Conservation (phyloP, 305 asterid species). For the Galium porrigens region DNA sequence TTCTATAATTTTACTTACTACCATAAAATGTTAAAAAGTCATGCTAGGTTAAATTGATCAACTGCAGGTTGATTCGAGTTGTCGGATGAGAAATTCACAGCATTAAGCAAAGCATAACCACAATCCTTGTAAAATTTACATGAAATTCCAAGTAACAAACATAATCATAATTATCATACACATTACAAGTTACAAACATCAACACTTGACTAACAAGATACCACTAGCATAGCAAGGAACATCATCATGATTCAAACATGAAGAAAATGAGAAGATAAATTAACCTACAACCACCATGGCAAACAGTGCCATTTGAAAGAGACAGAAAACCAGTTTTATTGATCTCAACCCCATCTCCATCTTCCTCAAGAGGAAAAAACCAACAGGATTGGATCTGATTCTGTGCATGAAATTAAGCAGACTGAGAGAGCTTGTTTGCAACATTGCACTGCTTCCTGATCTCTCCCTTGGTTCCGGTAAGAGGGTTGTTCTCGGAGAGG, state of each 20-base stretch:
- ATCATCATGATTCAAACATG: slow-evolving; percentile 4
- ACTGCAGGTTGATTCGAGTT: too few species aligned
- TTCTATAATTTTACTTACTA: too few species aligned
- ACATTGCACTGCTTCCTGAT: slow-evolving; percentile 75
- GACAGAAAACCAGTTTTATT: slow-evolving; percentile 19
- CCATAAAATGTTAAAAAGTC: too few species aligned
- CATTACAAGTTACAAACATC: slow-evolving; percentile 10
- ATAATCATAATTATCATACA: slow-evolving; percentile 13
- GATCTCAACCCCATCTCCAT: slow-evolving; percentile 14
- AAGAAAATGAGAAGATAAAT: not conserved
- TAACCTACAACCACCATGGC: slow-evolving; percentile 14
- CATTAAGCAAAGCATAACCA: too few species aligned
- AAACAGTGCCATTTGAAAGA: slow-evolving; percentile 13
- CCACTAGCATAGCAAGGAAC: too few species aligned
- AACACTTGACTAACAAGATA: slow-evolving; percentile 13
- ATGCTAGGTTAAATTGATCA: too few species aligned
- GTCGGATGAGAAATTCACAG: too few species aligned
- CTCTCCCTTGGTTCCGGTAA: slow-evolving; percentile 79
- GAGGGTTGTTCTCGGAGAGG: slow-evolving; percentile 81
- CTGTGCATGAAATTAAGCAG: not conserved
- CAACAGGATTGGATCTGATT: slow-evolving; percentile 7
- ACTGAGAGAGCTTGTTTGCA: slow-evolving; percentile 59
- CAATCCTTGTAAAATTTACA: too few species aligned
- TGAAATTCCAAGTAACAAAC: too few species aligned
- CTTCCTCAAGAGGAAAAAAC: slow-evolving; percentile 1